phyloP scores from a whole-genome alignment of 2,329 filamentous ascomycete genomes.

The Paraphoma chrysanthemicola region DNA sequence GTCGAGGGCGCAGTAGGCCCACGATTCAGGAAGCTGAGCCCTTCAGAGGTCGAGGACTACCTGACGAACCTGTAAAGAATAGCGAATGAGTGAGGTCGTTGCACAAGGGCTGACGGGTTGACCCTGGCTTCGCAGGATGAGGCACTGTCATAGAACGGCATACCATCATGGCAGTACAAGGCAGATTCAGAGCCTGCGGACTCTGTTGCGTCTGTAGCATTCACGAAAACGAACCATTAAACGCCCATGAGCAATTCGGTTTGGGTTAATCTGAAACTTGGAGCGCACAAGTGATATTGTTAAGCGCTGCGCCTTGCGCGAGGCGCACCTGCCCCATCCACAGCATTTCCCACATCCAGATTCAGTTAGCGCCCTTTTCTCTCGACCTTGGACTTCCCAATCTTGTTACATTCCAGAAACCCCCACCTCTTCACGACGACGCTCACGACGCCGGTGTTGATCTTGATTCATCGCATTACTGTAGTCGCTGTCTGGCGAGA shows the following conservation, averaged over 20 bases:
- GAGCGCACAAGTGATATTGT: neutral
- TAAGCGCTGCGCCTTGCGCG: conserved; percentile 3
- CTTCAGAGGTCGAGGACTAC: conserved; percentile 99
- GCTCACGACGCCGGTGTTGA: no score
- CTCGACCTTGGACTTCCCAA: neutral
- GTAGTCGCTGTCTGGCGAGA: no score
- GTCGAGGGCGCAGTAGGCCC: conserved; percentile 85
- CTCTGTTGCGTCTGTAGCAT: conserved; percentile 22
- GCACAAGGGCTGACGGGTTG: no score
- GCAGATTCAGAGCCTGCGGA: no score
- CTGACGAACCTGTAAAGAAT: conserved; percentile 86
- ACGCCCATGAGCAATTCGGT: neutral
- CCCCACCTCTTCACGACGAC: no score
- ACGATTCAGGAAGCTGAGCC: conserved; percentile 90
- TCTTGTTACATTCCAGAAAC: no score
- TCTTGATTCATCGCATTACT: no score
- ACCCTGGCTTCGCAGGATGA: no score
- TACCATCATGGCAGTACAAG: no score
- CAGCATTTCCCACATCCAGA: neutral
- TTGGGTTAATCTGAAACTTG: neutral
- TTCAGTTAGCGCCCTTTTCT: neutral
- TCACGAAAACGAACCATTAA: conserved; percentile 30
- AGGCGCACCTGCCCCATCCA: neutral
- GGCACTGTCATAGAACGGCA: no score
- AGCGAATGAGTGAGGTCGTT: neutral